Conservation (phyloP, 192 early-diverging fungal species). For the Backusella morwellensis region DNA sequence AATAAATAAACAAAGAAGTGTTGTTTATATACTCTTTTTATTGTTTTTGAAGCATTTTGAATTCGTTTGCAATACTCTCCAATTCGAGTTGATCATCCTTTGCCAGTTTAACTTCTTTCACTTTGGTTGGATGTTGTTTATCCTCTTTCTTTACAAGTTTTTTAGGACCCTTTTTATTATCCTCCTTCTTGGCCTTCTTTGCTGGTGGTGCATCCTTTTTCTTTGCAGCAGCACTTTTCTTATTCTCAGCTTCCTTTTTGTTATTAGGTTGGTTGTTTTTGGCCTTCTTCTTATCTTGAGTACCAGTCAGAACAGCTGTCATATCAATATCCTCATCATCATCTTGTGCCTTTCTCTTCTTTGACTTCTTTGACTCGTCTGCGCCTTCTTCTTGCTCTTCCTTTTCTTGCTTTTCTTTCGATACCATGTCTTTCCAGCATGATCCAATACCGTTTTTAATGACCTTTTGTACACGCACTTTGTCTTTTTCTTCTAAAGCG, state of each 20-base stretch:
- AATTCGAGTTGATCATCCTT: constrained; percentile 22
- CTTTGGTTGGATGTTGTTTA: background rate
- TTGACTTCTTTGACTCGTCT: constrained; percentile 5
- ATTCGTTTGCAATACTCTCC: constrained; percentile 18
- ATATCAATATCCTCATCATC: constrained; percentile 16
- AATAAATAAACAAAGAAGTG: background rate
- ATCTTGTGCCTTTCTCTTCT: constrained; percentile 23
- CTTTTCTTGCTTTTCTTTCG: constrained; percentile 6
- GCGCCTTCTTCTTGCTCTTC: constrained; percentile 2
- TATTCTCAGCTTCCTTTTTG: background rate
- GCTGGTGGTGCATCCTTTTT: background rate
- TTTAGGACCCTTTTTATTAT: background rate
- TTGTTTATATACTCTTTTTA: background rate
- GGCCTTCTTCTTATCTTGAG: background rate
- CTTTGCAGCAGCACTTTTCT: background rate
- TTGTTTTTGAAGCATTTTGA: constrained; percentile 2
- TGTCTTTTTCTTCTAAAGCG: constrained; percentile 42
- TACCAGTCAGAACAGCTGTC: constrained; percentile 22
- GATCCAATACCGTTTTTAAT: constrained; percentile 39
- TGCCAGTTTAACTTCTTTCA: constrained; percentile 5
- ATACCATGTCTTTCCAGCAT: constrained; percentile 24
- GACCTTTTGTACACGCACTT: constrained; percentile 38
- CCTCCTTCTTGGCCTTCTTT: background rate
- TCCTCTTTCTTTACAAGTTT: constrained; percentile 3
- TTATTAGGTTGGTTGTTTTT: background rate